Base-by-base conservation (phyloP, 768 basidiomycete genomes). In the Cubamyces lactineus region DNA sequence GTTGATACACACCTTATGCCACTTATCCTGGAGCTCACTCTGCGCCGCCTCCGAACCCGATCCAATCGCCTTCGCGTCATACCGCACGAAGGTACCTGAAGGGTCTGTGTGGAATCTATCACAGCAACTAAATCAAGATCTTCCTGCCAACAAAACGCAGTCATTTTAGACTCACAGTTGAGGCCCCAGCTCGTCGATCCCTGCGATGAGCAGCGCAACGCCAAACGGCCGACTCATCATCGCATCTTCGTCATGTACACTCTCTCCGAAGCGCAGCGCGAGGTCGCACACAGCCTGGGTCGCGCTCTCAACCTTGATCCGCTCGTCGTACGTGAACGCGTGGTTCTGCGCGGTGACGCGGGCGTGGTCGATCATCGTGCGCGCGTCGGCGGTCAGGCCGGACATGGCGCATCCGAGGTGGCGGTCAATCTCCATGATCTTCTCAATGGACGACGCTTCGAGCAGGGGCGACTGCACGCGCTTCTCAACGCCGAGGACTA, bases 151-250 rank as follows among this genome's bases (percentile, higher is more conserved):
- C n/a, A n/a, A n/a, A n/a, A n/a, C n/a, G n/a, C n/a, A n/a, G n/a
- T n/a, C n/a, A n/a, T n/a, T n/a, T n/a, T 53, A 24, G 28, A 80
- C 91, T 70, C 71, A 97, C 95, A 99, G 76, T 77, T 98, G 96
- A 41, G 96, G 96, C 8, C 97, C 97, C 53, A 89, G 79, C 76
- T 98, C 95, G 72, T 99, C 96, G 64, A 95, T 84, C 21, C 97
- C 97, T n/a, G 95, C 97, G 77, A 99, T 96, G 69, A 98, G 78
- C 66, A 99, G 79, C 6, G 97, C 97, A 34, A 99, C 97, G 69
- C 97, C 97, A 78, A 99, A 99, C 54, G 97, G 97, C 69, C 97
- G 83, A 77, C 95, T 97, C 96, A 98, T 98, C 89, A 96, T 89
- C 4, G 96, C 96, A 73, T 97, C 96, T 76, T 97, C 96, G 72